A percentile compares a stretch with the other conserved stretches of the same genome.
These are phyloP conservation scores for Paramecium sexaurelia DNA, from an alignment of 73 alveolate species.

Conservation along the genomic window DNA sequence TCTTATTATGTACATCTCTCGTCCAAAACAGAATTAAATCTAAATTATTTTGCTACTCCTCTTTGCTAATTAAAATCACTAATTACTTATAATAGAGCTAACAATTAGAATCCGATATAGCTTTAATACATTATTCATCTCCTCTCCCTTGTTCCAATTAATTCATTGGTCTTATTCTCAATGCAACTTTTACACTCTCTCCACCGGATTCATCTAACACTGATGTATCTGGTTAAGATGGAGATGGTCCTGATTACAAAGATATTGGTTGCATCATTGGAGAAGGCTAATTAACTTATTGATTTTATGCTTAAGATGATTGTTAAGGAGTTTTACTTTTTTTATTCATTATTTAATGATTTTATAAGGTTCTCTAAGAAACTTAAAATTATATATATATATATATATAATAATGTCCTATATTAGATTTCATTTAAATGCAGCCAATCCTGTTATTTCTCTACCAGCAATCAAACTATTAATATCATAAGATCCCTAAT, in stretches of 20 bases:
- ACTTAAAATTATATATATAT: background rate
- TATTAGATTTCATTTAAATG: constrained; percentile 52
- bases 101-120: constrained; percentile 65
- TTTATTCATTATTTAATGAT: constrained; percentile 18
- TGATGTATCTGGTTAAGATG: constrained; percentile 24
- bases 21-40: constrained; percentile 92
- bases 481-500: constrained; percentile 76
- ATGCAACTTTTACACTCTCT: constrained; percentile 96
- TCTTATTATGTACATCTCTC: constrained; percentile 89
- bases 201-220: constrained; percentile 74
- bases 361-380: background rate
- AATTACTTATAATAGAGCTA: constrained; percentile 52
- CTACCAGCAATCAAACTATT: constrained; percentile 71
- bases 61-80: constrained; percentile 77
- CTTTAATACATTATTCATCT: constrained; percentile 86
- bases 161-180: constrained; percentile 95
- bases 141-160: constrained; percentile 88
- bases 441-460: constrained; percentile 70
- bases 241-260: constrained; percentile 3
- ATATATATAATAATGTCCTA: too few species aligned
- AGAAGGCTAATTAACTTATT: background rate
- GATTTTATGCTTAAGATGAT: background rate
- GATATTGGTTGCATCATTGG: background rate
- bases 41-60: constrained; percentile 84
- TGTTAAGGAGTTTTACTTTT: constrained; percentile 23